A percentile compares a stretch with the other conserved stretches of the same genome.
phyloP scores from a whole-genome alignment of 768 basidiomycete genomes.

The Suillus fuscotomentosus region DNA sequence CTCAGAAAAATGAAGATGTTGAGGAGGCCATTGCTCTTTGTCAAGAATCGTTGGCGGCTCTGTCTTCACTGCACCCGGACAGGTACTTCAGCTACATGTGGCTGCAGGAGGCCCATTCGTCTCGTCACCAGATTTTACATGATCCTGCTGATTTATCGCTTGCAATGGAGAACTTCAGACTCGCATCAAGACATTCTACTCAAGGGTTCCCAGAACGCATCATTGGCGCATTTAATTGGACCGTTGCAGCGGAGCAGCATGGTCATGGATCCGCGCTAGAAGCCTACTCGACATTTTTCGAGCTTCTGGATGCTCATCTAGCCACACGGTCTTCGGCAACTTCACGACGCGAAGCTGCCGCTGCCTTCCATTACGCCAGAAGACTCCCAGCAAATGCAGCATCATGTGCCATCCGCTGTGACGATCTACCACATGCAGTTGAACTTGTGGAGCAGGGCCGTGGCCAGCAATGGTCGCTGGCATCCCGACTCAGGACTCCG shows the following conservation, averaged over 20 bases:
- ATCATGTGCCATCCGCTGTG: slow-evolving; percentile 14
- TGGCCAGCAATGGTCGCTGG: slow-evolving; percentile 26
- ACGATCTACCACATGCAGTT: slow-evolving; percentile 13
- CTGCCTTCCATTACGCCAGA: not conserved
- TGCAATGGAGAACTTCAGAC: not conserved
- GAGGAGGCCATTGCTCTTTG: not conserved
- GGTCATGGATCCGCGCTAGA: not conserved
- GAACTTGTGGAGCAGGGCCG: slow-evolving; percentile 23
- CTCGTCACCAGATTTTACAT: not conserved
- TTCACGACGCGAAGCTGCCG: not conserved
- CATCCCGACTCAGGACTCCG: slow-evolving; percentile 22
- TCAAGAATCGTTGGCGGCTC: not conserved
- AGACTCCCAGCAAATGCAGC: slow-evolving; percentile 1
- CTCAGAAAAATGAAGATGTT: not conserved
- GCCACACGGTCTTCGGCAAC: not conserved
- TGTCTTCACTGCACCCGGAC: not conserved
- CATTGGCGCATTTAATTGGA: no score
- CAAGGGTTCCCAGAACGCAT: not conserved
- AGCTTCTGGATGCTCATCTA: not conserved
- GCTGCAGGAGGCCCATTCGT: not conserved
- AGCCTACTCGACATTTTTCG: not conserved
- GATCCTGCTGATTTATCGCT: not conserved
- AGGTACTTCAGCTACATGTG: not conserved
- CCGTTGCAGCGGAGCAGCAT: no score
- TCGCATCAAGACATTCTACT: not conserved